These are phyloP conservation scores for Cordyceps farinosa DNA, from an alignment of 2,329 filamentous ascomycete species.

Conservation along the genomic window DNA sequence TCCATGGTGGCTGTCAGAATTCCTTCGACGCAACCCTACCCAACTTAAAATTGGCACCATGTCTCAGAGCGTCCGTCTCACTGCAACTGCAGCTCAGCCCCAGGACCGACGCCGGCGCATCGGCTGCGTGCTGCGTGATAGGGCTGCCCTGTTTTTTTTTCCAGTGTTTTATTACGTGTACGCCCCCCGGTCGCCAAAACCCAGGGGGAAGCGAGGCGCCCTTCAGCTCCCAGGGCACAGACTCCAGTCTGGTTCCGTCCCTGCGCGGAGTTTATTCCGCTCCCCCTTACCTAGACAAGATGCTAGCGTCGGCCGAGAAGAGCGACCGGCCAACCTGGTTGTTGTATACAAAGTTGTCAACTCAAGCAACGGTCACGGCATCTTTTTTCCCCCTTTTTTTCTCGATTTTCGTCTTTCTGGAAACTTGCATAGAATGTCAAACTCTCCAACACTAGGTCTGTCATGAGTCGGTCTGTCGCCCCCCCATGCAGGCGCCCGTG, in stretches of 20 bases:
- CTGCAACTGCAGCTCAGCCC: constrained; percentile 10
- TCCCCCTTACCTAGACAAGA: neutral
- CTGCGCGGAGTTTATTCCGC: too few species aligned
- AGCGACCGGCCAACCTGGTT: too few species aligned
- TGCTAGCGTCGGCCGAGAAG: constrained; percentile 13
- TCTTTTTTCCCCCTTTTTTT: neutral
- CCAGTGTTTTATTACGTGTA: neutral
- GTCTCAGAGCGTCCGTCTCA: neutral
- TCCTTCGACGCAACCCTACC: neutral
- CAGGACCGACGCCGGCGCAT: constrained; percentile 16
- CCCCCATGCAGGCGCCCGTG: constrained; percentile 11
- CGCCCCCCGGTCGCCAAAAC: too few species aligned
- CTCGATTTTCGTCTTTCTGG: too few species aligned
- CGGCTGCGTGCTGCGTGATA: constrained; percentile 4
- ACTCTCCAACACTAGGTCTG: neutral
- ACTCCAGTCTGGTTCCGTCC: neutral
- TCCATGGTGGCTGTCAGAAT: neutral
- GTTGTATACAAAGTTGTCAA: too few species aligned
- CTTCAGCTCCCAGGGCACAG: constrained; percentile 1
- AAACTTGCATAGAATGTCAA: too few species aligned
- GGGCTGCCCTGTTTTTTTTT: neutral
- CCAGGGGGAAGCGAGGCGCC: neutral
- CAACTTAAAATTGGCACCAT: neutral
- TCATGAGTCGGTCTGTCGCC: constrained; percentile 10
- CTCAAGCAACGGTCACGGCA: too few species aligned